Evolutionary conservation across 1,284 basidiomycete genomes (phyloP).

Genomic region (Leccinum pachyderme): DNA sequence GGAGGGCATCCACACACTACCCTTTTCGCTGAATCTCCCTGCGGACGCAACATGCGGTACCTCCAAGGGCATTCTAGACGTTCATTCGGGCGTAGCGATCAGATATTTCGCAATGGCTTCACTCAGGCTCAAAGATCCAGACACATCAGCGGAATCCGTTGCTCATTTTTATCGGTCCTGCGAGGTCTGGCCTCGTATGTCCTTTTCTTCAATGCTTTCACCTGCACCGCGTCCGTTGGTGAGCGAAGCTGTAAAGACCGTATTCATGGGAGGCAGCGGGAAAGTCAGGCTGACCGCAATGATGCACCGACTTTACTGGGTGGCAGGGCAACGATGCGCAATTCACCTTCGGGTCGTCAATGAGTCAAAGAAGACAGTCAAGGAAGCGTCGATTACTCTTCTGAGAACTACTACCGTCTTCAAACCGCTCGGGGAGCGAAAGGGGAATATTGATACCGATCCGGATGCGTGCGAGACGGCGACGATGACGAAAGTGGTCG

Average conservation of each 20-base stretch:
- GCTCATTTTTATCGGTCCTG: conserved; percentile 92
- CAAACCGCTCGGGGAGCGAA: conserved; percentile 45
- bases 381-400: conserved; percentile 66
- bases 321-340: conserved; percentile 83
- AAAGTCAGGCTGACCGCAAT: conserved; percentile 73
- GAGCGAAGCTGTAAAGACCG: conserved; percentile 54
- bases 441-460: conserved; percentile 36
- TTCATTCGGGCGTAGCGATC: conserved; percentile 62
- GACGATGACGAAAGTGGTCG: conserved; percentile 63
- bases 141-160: conserved; percentile 66
- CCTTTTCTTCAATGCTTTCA: conserved; percentile 64
- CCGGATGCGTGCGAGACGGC: conserved; percentile 58
- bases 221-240: conserved; percentile 63
- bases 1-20: conserved; percentile 72
- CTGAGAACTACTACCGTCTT: conserved; percentile 73
- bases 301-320: conserved; percentile 77
- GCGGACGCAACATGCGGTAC: conserved; percentile 54
- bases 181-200: conserved; percentile 79
- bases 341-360: conserved; percentile 75
- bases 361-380: conserved; percentile 72
- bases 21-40: conserved; percentile 80
- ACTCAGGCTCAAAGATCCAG: conserved; percentile 65
- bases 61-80: conserved; percentile 68
- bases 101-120: conserved; percentile 85
- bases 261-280: conserved; percentile 64